Evolutionary conservation across 2,329 filamentous ascomycete species (phyloP), one percentile per base, ranked within the genome.

Genomic region (Sporothrix dimorphospora): DNA sequence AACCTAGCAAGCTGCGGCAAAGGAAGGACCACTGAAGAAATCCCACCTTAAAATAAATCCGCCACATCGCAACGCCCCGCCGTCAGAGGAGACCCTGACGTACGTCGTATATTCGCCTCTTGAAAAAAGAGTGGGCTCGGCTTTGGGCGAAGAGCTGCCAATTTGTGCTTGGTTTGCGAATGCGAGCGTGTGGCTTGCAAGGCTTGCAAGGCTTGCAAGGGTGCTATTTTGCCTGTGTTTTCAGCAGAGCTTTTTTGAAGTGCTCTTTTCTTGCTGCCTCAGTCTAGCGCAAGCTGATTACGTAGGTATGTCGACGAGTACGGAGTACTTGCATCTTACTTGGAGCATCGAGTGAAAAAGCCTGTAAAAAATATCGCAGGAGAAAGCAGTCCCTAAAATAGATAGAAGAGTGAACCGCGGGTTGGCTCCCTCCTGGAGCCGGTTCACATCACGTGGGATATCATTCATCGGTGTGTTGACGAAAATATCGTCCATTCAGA

Each of bases 261-360:
- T 24, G 61, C 2, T 21, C 30, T 53, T 51, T 51, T 40, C 47
- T 40, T 51, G 27, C 65, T 53, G 65, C 47, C 65, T 68, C 47
- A 21, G 24, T 34, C 65, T 53, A 40, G 47, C 45, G 65, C n/a
- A 30, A 24, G 45, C 30, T 24, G 65, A 68, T 68, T 68, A 53
- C 65, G 65, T 68, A 68, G 24, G n/a, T 51, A 21, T 49, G 42
- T 34, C 42, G 59, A 45, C 38, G 38, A 34, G 30, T 34, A 34
- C 6, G n/a, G n/a, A n/a, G n/a, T n/a, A n/a, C n/a, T n/a, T n/a
- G n/a, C 6, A 34, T 34, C 30, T 34, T 34, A 34, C 30, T 34
- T 34, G 30, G 3, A 34, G 30, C 30, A 34, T 34, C 30, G 3
- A 57, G 16, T 57, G 14, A 34, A 6, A 34, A 34, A 57, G 19